phyloP scores from a whole-genome alignment of 805 yeast genomes.

The Nakazawaea wyomingensis region DNA sequence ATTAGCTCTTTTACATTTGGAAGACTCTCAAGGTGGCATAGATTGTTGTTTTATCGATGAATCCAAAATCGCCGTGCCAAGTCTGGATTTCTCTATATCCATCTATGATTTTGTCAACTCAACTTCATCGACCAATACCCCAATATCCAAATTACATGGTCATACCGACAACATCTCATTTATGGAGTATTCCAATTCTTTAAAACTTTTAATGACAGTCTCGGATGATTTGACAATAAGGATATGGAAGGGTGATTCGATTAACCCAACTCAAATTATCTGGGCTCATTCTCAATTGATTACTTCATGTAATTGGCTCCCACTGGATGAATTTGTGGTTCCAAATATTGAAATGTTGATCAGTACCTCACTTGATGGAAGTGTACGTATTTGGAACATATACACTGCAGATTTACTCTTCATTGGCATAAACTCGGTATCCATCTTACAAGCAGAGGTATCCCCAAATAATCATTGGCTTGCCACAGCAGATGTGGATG shows the following conservation, averaged over 20 bases:
- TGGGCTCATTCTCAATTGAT: conserved; percentile 56
- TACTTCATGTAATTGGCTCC: conserved; percentile 52
- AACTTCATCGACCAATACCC: conserved; percentile 28
- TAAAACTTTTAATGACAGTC: conserved; percentile 61
- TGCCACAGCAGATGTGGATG: conserved; percentile 65
- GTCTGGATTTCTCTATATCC: conserved; percentile 45
- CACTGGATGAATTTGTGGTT: conserved; percentile 16
- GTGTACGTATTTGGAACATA: conserved; percentile 64
- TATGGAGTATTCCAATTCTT: conserved; percentile 46
- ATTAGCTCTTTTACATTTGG: conserved; percentile 41
- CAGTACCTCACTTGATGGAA: conserved; percentile 67
- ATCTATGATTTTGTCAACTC: conserved; percentile 48
- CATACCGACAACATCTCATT: conserved; percentile 57
- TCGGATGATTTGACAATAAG: conserved; percentile 73
- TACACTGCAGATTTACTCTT: conserved; percentile 33
- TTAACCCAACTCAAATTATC: conserved; percentile 44
- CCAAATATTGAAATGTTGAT: conserved; percentile 24
- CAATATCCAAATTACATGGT: conserved; percentile 49
- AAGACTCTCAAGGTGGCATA: conserved; percentile 33
- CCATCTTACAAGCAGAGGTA: conserved; percentile 49
- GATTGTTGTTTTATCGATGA: conserved; percentile 74
- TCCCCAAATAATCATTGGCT: conserved; percentile 44
- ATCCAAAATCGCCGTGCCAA: conserved; percentile 66
- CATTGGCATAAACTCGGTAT: conserved; percentile 32
- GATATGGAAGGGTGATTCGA: conserved; percentile 67